A percentile compares a stretch with the other conserved stretches of the same genome.
phyloP scores from a whole-genome alignment of 768 basidiomycete genomes.

The Rhodotorula paludigena region DNA sequence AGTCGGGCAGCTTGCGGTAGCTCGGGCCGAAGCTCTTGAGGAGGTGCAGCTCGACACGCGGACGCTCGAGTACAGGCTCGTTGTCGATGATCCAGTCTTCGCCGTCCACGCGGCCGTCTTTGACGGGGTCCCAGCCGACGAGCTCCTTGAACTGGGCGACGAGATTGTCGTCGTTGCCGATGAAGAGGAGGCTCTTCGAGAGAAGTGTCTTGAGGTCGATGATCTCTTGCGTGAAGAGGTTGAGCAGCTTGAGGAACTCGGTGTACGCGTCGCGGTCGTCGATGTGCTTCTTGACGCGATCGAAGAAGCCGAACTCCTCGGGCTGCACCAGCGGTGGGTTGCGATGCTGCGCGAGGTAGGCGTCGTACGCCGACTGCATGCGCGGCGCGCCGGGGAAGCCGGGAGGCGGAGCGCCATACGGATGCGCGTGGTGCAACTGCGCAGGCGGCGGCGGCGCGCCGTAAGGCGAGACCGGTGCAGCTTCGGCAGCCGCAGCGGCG shows the following conservation, averaged over 20 bases:
- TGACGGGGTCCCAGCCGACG: conserved; percentile 62
- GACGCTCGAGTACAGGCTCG: conserved; percentile 56
- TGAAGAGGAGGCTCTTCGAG: conserved; percentile 70
- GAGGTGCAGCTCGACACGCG: conserved; percentile 55
- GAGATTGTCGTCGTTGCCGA: conserved; percentile 62
- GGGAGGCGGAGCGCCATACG: conserved; percentile 27
- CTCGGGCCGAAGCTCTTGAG: conserved; percentile 69
- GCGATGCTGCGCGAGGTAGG: conserved; percentile 31
- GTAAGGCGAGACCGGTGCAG: conserved; percentile 13
- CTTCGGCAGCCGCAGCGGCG: neutral
- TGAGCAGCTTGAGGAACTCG: conserved; percentile 89
- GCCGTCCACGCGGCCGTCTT: conserved; percentile 40
- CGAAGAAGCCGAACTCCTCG: conserved; percentile 88
- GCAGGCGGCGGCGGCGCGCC: neutral
- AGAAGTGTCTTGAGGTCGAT: conserved; percentile 79
- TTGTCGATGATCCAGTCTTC: conserved; percentile 59
- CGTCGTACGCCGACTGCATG: conserved; percentile 38
- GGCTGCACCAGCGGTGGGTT: conserved; percentile 34
- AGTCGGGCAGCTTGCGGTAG: conserved; percentile 81
- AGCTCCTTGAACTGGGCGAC: conserved; percentile 77
- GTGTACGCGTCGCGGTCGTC: conserved; percentile 54
- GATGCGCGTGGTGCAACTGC: conserved; percentile 10
- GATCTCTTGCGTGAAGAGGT: conserved; percentile 83
- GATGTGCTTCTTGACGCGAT: conserved; percentile 62
- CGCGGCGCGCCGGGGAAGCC: conserved; percentile 38